These are phyloP conservation scores for Annona cherimola DNA, from an alignment of 164 flowering plant genomes.

Conservation along the genomic window DNA sequence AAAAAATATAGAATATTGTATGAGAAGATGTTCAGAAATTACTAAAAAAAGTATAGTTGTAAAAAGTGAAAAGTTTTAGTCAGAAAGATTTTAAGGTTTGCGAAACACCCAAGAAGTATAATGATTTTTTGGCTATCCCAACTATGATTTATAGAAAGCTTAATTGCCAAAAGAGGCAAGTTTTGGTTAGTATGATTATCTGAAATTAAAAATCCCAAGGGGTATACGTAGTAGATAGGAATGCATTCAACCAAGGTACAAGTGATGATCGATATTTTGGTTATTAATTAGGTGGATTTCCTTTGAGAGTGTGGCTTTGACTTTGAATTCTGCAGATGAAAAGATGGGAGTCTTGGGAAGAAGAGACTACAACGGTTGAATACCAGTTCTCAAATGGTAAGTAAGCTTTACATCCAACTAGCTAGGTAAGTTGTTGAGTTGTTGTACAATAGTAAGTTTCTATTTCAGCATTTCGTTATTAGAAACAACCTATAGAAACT, in stretches of 20 bases:
- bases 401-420: not conserved
- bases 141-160: not conserved
- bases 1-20: too few relatives aligned
- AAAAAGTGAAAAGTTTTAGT: too few relatives aligned
- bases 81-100: too few relatives aligned
- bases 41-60: too few relatives aligned
- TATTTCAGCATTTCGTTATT: not conserved
- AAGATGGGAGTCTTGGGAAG: conserved; percentile 62
- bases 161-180: not conserved
- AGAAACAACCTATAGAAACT: not conserved
- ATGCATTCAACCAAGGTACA: too few relatives aligned
- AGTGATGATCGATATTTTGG: not conserved
- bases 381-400: conserved; percentile 52
- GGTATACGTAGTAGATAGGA: too few relatives aligned
- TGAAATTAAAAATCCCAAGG: too few relatives aligned
- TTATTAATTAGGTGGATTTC: not conserved
- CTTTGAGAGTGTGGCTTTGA: not conserved
- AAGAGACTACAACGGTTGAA: conserved; percentile 51
- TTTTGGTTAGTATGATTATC: too few relatives aligned
- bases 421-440: not conserved
- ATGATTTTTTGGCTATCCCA: too few relatives aligned
- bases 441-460: not conserved
- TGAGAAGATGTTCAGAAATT: too few relatives aligned
- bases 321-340: conserved; percentile 38
- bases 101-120: too few relatives aligned